phyloP scores from a whole-genome alignment of 768 basidiomycete genomes.

The Trametes punicea region DNA sequence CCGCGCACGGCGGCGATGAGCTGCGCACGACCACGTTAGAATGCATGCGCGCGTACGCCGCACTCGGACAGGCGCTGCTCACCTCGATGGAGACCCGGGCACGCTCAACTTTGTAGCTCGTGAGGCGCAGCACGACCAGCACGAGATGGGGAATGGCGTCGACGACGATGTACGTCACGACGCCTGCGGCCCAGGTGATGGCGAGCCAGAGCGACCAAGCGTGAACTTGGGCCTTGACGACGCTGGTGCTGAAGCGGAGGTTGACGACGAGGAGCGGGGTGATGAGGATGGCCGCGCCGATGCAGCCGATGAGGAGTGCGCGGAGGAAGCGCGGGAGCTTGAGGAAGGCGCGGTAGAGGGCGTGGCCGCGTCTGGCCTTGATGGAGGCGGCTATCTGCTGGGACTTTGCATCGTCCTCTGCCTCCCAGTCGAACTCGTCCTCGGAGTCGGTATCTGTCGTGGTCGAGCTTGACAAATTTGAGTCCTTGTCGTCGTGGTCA shows the following conservation, averaged over 20 bases:
- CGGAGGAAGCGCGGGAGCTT: constrained; percentile 58
- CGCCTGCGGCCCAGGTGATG: constrained; percentile 60
- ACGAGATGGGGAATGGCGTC: constrained; percentile 58
- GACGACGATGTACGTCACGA: constrained; percentile 60
- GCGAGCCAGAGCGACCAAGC: constrained; percentile 70
- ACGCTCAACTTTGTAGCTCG: constrained; percentile 62
- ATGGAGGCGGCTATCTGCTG: constrained; percentile 25
- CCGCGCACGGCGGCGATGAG: constrained; percentile 63
- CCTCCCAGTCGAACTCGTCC: constrained; percentile 77
- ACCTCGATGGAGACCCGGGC: constrained; percentile 71
- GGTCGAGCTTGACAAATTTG: constrained; percentile 28
- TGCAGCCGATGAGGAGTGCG: constrained; percentile 52
- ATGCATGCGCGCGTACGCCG: not conserved
- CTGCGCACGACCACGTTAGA: constrained; percentile 32
- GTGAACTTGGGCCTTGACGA: constrained; percentile 52
- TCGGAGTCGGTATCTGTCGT: constrained; percentile 60
- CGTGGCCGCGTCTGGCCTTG: constrained; percentile 60
- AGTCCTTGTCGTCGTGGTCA: constrained; percentile 15
- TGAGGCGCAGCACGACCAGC: constrained; percentile 48
- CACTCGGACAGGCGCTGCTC: constrained; percentile 15
- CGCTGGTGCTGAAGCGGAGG: constrained; percentile 50
- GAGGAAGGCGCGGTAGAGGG: constrained; percentile 64
- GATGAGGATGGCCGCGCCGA: constrained; percentile 63
- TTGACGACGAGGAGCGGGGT: constrained; percentile 69
- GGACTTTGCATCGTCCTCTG: constrained; percentile 45